Conservation (phyloP, 768 basidiomycete species). For the Holtermanniella nyarrowii region DNA sequence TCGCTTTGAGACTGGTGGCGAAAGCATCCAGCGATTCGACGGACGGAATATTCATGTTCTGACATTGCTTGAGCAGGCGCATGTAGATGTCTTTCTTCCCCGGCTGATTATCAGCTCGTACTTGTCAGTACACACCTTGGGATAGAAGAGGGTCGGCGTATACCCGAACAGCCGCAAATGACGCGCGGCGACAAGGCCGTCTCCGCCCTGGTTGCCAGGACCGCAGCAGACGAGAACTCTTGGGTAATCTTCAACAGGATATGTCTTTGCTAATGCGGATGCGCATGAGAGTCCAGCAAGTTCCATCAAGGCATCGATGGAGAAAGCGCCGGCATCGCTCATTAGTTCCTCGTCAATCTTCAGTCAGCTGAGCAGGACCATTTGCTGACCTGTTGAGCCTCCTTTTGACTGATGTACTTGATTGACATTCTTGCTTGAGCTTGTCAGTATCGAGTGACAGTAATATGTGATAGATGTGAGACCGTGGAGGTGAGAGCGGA, state of each 20-base stretch:
- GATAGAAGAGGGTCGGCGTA: constrained; percentile 78
- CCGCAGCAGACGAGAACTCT: constrained; percentile 92
- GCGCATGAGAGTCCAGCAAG: constrained; percentile 91
- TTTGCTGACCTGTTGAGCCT: constrained; percentile 32
- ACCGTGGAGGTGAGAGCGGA: no score
- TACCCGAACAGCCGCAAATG: constrained; percentile 94
- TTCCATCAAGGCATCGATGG: constrained; percentile 96
- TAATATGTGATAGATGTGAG: no score
- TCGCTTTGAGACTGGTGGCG: constrained; percentile 25
- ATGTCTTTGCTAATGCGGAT: constrained; percentile 70
- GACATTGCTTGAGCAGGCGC: constrained; percentile 75
- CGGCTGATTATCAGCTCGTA: constrained; percentile 46
- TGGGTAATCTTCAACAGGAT: constrained; percentile 55
- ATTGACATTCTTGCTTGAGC: no score
- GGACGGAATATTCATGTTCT: constrained; percentile 74
- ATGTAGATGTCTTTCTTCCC: constrained; percentile 89
- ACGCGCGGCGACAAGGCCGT: constrained; percentile 90
- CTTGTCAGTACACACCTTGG: constrained; percentile 53
- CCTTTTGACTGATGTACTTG: constrained; percentile 33
- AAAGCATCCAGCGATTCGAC: constrained; percentile 49
- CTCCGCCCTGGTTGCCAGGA: constrained; percentile 95
- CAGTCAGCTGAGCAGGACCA: not conserved
- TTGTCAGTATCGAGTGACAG: no score
- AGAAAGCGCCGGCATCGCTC: constrained; percentile 77
- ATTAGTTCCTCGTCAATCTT: constrained; percentile 94